A percentile compares a stretch with the other conserved stretches of the same genome.
phyloP scores from a whole-genome alignment of 257 asterid species.

The Solanum ahanhuiri region DNA sequence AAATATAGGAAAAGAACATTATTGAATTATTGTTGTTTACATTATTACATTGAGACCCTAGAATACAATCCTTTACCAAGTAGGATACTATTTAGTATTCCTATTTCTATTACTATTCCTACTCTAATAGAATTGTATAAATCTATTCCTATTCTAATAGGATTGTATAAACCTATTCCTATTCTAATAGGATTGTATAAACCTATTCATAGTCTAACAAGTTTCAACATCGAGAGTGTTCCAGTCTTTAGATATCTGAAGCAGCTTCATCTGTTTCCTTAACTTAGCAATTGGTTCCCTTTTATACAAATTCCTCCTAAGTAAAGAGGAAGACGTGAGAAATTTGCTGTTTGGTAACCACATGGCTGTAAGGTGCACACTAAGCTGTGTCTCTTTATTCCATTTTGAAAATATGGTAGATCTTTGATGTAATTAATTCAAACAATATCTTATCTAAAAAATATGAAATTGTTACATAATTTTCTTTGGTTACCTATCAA shows the following conservation, averaged over 20 bases:
- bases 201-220: no score
- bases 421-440: background rate
- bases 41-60: no score
- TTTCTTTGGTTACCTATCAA: background rate
- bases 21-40: no score
- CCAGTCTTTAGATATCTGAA: background rate
- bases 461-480: background rate
- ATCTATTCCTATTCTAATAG: no score
- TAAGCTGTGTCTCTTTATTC: background rate
- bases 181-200: no score
- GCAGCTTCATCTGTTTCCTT: background rate
- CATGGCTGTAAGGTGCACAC: background rate
- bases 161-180: no score
- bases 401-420: background rate
- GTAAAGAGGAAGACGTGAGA: background rate
- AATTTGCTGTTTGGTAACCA: background rate
- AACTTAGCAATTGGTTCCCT: background rate
- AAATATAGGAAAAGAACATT: no score
- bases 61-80: no score
- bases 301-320: background rate
- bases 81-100: no score
- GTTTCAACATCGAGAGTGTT: background rate
- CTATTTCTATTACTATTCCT: no score
- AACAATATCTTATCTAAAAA: background rate
- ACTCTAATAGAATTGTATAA: no score